Conservation (phyloP, 768 basidiomycete species). For the Kwoniella sp. region DNA sequence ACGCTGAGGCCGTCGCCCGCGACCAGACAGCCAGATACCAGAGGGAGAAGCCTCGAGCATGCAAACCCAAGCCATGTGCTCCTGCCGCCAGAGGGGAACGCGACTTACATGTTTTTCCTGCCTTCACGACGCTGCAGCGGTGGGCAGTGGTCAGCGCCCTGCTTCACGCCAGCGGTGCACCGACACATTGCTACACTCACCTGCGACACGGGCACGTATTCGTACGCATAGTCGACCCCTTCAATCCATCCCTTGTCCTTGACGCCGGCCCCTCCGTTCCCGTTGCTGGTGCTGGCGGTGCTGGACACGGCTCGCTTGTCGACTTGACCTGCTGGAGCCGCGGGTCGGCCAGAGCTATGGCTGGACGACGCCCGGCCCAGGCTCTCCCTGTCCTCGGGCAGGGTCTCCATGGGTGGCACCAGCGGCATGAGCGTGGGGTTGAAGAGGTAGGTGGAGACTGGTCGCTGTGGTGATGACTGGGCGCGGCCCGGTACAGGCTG, state of each 20-base stretch:
- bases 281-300: neutral
- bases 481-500: too few species aligned
- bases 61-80: too few species aligned
- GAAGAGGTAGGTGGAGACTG: too few species aligned
- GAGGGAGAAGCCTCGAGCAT: too few species aligned
- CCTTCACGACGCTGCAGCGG: constrained; percentile 28
- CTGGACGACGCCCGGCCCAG: neutral
- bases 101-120: constrained; percentile 43
- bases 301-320: constrained; percentile 6
- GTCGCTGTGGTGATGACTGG: too few species aligned
- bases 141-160: too few species aligned
- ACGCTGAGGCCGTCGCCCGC: too few species aligned
- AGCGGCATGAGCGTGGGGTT: constrained; percentile 4
- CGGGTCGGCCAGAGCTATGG: constrained; percentile 6
- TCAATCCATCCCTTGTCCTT: constrained; percentile 19
- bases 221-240: constrained; percentile 36
- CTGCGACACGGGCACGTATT: constrained; percentile 39
- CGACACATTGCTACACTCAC: too few species aligned
- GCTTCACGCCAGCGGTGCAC: too few species aligned
- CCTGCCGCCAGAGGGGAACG: too few species aligned
- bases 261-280: neutral
- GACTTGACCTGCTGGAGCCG: constrained; percentile 9
- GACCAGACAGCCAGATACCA: too few species aligned
- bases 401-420: constrained; percentile 8
- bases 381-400: neutral